Percentiles rank a stretch among this genome's conserved stretches.
These are phyloP conservation scores for Naganishia albida DNA, from an alignment of 1,284 basidiomycete genomes.

Conservation along the genomic window DNA sequence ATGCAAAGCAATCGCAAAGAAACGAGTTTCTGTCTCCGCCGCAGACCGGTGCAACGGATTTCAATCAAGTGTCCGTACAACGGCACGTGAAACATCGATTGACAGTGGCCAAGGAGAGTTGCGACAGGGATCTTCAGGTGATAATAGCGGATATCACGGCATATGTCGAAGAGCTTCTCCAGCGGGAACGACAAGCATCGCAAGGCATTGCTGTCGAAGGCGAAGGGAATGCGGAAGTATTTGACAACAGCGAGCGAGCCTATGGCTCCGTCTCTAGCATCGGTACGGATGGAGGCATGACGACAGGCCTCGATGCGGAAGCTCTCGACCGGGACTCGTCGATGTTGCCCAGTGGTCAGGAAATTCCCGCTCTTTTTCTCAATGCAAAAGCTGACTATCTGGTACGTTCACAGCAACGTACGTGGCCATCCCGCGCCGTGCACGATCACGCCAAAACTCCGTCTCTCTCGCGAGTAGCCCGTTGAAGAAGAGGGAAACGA, in stretches of 20 bases:
- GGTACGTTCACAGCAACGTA: conserved; percentile 13
- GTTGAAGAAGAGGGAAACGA: conserved; percentile 21
- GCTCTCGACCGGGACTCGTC: neutral
- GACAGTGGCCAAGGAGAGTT: conserved; percentile 89
- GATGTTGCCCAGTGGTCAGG: conserved; percentile 12
- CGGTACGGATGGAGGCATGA: neutral
- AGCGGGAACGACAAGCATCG: conserved; percentile 54
- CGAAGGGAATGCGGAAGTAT: neutral
- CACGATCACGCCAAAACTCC: conserved; percentile 30
- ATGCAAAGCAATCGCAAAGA: neutral
- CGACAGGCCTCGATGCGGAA: neutral
- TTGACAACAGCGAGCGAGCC: neutral
- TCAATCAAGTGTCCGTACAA: conserved; percentile 69
- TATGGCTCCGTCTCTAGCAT: conserved; percentile 6
- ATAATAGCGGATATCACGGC: conserved; percentile 89
- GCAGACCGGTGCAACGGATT: conserved; percentile 40
- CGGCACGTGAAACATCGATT: conserved; percentile 91
- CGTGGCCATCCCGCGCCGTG: conserved; percentile 25
- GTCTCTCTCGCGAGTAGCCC: conserved; percentile 35
- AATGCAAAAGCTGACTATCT: neutral
- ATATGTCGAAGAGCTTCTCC: conserved; percentile 87
- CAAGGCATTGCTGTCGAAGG: conserved; percentile 3
- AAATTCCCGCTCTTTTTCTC: neutral
- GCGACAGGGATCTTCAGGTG: conserved; percentile 89
- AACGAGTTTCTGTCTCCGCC: conserved; percentile 28